Evolutionary conservation across 805 yeast genomes (phyloP).

Genomic region (Metschnikowia lochheadii): DNA sequence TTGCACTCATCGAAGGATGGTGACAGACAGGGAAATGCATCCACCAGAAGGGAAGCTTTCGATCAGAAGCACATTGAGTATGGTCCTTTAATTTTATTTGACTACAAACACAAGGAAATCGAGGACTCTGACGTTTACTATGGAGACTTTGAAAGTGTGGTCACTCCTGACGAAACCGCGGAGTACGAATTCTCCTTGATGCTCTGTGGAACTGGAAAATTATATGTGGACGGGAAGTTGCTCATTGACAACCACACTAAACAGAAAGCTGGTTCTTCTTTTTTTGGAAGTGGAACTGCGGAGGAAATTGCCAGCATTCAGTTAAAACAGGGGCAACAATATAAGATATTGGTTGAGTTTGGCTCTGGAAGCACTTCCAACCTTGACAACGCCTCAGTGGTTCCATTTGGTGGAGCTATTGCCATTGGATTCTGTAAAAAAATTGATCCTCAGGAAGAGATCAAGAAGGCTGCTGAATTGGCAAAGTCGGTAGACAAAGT

Average conservation of each 20-base stretch:
- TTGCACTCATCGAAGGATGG: conserved; percentile 18
- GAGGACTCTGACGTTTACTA: conserved; percentile 11
- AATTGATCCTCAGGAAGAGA: conserved; percentile 21
- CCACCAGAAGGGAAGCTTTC: conserved; percentile 20
- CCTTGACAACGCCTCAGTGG: conserved; percentile 19
- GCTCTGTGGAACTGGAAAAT: conserved; percentile 13
- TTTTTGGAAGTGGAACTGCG: conserved; percentile 14
- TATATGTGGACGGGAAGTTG: conserved; percentile 14
- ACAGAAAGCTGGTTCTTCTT: conserved; percentile 7
- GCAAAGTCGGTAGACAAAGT: conserved; percentile 54
- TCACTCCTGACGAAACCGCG: conserved; percentile 22
- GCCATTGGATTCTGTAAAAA: conserved; percentile 22
- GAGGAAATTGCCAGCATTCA: conserved; percentile 7
- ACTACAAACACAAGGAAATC: conserved; percentile 12
- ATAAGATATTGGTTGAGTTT: conserved; percentile 7
- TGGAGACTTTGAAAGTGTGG: conserved; percentile 19
- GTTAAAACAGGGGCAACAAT: conserved; percentile 11
- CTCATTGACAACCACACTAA: conserved; percentile 10
- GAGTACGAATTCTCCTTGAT: conserved; percentile 13
- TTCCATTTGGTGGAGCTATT: conserved; percentile 23
- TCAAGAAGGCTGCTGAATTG: conserved; percentile 39
- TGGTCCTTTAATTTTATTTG: conserved; percentile 16
- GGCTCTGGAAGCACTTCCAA: conserved; percentile 12
- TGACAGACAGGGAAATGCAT: conserved; percentile 8
- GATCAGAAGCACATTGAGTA: conserved; percentile 20